A percentile compares a stretch with the other conserved stretches of the same genome.
Conservation (phyloP, 108 stramenopile genomes). For the Fragilaria crotonensis region DNA sequence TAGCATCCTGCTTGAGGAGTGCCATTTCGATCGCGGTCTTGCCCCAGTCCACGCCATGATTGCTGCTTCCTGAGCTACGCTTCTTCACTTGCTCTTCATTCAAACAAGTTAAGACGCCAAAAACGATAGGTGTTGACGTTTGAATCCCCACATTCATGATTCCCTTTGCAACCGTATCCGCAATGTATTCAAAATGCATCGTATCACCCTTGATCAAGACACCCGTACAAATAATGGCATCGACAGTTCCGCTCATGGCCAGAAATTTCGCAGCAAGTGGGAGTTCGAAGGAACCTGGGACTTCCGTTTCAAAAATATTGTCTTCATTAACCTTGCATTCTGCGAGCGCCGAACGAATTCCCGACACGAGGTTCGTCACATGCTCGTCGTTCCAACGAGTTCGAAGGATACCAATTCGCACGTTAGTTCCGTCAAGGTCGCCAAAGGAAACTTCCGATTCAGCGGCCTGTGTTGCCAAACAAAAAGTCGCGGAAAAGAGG, state of each 20-base stretch:
- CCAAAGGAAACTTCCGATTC: constrained; percentile 79
- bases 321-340: constrained; percentile 81
- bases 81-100: constrained; percentile 77
- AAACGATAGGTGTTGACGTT: constrained; percentile 76
- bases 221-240: constrained; percentile 92
- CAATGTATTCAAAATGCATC: constrained; percentile 98
- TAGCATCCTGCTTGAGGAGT: constrained; percentile 69
- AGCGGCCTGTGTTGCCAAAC: constrained; percentile 47
- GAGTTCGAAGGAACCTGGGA: constrained; percentile 96
- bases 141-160: constrained; percentile 92
- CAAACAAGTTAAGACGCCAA: constrained; percentile 89
- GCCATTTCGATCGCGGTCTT: constrained; percentile 97
- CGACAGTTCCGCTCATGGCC: constrained; percentile 90
- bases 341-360: constrained; percentile 57
- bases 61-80: constrained; percentile 75
- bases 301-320: constrained; percentile 89
- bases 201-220: constrained; percentile 99
- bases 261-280: constrained; percentile 91
- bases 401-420: constrained; percentile 79
- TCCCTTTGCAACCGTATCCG: constrained; percentile 85
- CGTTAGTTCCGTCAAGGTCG: constrained; percentile 58
- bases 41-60: constrained; percentile 94
- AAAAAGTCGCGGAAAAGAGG: too few species aligned
- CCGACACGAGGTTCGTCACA: constrained; percentile 72
- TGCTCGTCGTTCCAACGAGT: constrained; percentile 89